A percentile compares a stretch with the other conserved stretches of the same genome.
phyloP scores from a whole-genome alignment of 1,284 basidiomycete genomes.

The Cutaneotrichosporon spelunceum region DNA sequence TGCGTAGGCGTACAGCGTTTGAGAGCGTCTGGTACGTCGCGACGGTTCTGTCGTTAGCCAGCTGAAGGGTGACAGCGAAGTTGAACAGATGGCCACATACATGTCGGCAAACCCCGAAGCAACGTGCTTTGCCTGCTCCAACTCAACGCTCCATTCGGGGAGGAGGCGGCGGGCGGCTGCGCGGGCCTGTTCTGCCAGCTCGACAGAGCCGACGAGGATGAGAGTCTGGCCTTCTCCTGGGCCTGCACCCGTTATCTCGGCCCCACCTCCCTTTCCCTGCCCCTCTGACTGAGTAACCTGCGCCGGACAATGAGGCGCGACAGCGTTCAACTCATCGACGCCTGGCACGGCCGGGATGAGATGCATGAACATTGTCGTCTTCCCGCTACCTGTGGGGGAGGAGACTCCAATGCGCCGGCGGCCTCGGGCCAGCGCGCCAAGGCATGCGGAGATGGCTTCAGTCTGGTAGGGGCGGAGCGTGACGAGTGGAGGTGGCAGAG shows the following conservation, averaged over 20 bases:
- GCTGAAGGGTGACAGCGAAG: not conserved
- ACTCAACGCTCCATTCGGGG: constrained; percentile 76
- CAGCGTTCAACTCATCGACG: not conserved
- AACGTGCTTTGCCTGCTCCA: constrained; percentile 77
- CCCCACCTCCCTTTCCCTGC: not conserved
- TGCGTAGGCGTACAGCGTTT: constrained; percentile 64
- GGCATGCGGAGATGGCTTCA: constrained; percentile 75
- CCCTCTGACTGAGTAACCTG: no score
- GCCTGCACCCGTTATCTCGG: not conserved
- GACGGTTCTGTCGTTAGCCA: constrained; percentile 61
- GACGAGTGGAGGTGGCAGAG: not conserved
- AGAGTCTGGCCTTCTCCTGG: constrained; percentile 25
- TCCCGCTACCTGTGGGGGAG: constrained; percentile 85
- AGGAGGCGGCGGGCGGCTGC: constrained; percentile 65
- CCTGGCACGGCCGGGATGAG: constrained; percentile 57
- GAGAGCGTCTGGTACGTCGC: constrained; percentile 89
- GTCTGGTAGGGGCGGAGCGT: constrained; percentile 83
- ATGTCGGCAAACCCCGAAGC: constrained; percentile 82
- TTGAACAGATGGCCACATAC: constrained; percentile 53
- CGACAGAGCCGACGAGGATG: constrained; percentile 53
- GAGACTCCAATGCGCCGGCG: constrained; percentile 82
- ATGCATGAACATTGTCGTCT: constrained; percentile 86
- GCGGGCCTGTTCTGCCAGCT: constrained; percentile 85
- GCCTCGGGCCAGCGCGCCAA: constrained; percentile 64
- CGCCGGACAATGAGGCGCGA: not conserved